Base-by-base conservation (phyloP, 2,329 filamentous ascomycete species). In the Beauveria medogensis region DNA sequence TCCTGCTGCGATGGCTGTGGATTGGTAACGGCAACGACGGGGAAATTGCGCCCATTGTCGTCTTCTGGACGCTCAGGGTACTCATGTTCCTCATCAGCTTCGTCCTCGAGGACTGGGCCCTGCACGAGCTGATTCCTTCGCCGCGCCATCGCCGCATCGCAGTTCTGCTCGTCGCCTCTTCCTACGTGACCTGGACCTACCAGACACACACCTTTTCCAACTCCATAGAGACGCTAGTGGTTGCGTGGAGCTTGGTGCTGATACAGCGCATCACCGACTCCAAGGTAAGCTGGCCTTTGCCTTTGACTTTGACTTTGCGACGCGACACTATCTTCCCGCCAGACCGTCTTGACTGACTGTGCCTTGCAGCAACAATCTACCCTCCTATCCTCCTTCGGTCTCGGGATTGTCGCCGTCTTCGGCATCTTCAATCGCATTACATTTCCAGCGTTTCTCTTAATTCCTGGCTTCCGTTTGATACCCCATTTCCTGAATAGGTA, bases 191-290 rank as follows among this genome's bases (percentile, higher is more conserved):
- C 53, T 99, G 94, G 93, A 97, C 93, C 50, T 96, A 93, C 76
- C 94, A 99, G 76, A 94, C 91, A 20, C 94, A 99, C 75, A 97
- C 94, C 14, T 97, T 99, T 74, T 97, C 93, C 64, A 99, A 99
- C 76, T 95, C 93, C 64, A 83, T 97, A 66, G 94, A 99, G 78
- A 97, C 94, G 3, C 79, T 99, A 67, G 82, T 93, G 55, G 92
- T 99, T 56, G 84, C 91, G 59, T 99, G 94, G 94, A 92, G 90
- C 69, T 77, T 99, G 73, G 92, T 97, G 53, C 77, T 99, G 72
- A 92, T 97, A 64, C 86, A 90, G 73, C 87, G 93, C 71, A 94
- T 97, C 66, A 80, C 89, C 51, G 86, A 88, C 66, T 85, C 88
- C 69, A 89, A 88, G 77, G 91, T 94, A 79, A 51, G 82, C 73